Conservation (phyloP, 1,284 basidiomycete species). For the Cutaneotrichosporon cavernicola region DNA sequence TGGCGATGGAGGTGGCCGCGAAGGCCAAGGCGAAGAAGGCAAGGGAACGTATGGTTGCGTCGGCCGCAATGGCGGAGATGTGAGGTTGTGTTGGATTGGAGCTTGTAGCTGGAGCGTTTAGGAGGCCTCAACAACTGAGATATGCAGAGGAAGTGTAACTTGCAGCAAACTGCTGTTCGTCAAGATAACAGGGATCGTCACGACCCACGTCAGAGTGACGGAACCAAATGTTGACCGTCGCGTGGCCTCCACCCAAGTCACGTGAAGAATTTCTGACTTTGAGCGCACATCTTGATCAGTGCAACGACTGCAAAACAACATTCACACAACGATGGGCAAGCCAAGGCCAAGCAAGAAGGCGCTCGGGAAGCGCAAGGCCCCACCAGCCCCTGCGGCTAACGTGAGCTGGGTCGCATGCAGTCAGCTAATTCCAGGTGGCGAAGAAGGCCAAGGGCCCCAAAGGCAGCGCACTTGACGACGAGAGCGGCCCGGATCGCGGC, state of each 20-base stretch:
- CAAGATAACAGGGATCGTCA: neutral
- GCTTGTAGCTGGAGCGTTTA: neutral
- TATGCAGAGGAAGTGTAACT: neutral
- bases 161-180: neutral
- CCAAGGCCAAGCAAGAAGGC: slow-evolving; percentile 42
- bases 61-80: neutral
- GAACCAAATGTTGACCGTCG: neutral
- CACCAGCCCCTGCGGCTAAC: slow-evolving; percentile 7
- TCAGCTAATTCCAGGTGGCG: slow-evolving; percentile 15
- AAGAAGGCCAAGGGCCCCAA: slow-evolving; percentile 21
- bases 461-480: neutral
- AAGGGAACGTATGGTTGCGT: slow-evolving; percentile 19
- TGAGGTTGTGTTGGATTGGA: neutral
- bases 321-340: slow-evolving; percentile 32
- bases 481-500: slow-evolving; percentile 31
- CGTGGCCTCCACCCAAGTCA: slow-evolving; percentile 12
- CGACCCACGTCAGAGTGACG: neutral
- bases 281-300: neutral
- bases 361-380: slow-evolving; percentile 42
- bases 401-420: slow-evolving; percentile 6
- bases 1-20: slow-evolving; percentile 13
- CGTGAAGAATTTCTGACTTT: slow-evolving; percentile 26
- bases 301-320: neutral
- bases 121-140: neutral
- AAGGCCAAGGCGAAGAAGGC: slow-evolving; percentile 4